Conservation (phyloP, 2,329 filamentous ascomycete genomes). For the Leptographium flavum region DNA sequence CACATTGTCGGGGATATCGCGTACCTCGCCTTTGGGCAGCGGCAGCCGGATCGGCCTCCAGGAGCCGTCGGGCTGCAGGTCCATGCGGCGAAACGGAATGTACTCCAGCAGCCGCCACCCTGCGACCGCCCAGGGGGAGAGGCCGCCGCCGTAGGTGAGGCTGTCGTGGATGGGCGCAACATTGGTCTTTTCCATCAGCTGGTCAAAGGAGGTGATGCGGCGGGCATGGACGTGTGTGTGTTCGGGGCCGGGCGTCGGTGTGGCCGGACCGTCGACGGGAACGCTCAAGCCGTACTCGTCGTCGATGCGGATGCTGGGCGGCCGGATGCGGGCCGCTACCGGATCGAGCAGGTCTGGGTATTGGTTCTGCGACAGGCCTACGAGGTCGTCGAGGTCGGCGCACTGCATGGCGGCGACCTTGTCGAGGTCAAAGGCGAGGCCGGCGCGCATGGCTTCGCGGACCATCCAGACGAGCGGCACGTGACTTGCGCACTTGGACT, state of each 20-base stretch:
- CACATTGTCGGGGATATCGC: slow-evolving; percentile 59
- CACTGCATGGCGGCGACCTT: slow-evolving; percentile 57
- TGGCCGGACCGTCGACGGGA: no score
- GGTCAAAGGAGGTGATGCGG: slow-evolving; percentile 31
- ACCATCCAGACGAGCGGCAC: slow-evolving; percentile 56
- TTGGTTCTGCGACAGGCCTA: no score
- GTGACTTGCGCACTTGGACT: slow-evolving; percentile 49
- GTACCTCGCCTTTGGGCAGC: slow-evolving; percentile 59
- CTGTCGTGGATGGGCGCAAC: slow-evolving; percentile 53
- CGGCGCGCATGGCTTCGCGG: slow-evolving; percentile 42
- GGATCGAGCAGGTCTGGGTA: no score
- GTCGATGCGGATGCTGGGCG: no score
- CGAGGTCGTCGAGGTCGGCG: slow-evolving; percentile 18
- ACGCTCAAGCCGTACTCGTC: no score
- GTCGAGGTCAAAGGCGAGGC: slow-evolving; percentile 53
- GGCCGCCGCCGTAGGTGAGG: slow-evolving; percentile 47
- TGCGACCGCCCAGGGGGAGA: slow-evolving; percentile 39
- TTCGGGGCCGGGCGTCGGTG: no score
- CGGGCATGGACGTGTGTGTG: not conserved
- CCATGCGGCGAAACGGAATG: slow-evolving; percentile 69
- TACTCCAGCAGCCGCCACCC: slow-evolving; percentile 73
- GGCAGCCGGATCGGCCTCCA: slow-evolving; percentile 77
- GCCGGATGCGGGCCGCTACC: no score
- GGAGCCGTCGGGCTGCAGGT: slow-evolving; percentile 54
- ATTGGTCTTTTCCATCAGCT: slow-evolving; percentile 43